Percentiles rank a stretch among this genome's conserved stretches.
Conservation (phyloP, 257 asterid species). For the Ophiorrhiza pumila region DNA sequence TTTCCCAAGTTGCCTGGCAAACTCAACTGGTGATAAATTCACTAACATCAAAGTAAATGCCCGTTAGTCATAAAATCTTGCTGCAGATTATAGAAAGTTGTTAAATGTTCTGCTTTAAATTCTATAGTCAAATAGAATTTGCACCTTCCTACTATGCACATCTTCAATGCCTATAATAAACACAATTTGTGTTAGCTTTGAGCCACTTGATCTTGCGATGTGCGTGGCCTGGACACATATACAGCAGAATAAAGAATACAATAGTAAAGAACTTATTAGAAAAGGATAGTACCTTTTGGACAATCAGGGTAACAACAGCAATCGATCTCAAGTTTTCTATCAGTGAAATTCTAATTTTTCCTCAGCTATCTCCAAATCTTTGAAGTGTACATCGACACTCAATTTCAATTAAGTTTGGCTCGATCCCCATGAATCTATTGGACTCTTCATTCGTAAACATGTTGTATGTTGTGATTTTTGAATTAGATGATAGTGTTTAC, state of each 20-base stretch:
- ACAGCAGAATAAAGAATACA: background rate
- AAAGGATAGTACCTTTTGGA: conserved; percentile 16
- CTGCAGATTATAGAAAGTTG: too few relatives aligned
- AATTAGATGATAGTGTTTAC: too few relatives aligned
- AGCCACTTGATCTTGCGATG: too few relatives aligned
- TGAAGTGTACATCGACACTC: conserved; percentile 34
- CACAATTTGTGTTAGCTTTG: background rate
- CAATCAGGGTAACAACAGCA: conserved; percentile 28
- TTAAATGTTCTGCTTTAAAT: background rate
- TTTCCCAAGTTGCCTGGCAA: conserved; percentile 32
- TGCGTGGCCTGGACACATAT: background rate
- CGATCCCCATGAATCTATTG: too few relatives aligned
- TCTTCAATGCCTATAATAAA: background rate
- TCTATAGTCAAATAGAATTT: too few relatives aligned
- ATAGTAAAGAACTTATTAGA: background rate
- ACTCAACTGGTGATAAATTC: conserved; percentile 31
- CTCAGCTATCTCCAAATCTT: conserved; percentile 35
- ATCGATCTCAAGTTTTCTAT: conserved; percentile 34
- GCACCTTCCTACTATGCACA: background rate
- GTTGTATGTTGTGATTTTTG: too few relatives aligned
- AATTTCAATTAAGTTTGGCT: conserved; percentile 23
- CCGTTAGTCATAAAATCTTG: background rate
- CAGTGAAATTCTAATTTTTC: conserved; percentile 22
- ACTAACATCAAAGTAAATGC: conserved; percentile 5
- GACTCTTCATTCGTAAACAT: too few relatives aligned